Base-by-base conservation (phyloP, 495 filamentous ascomycete genomes). In the Penicillium parvum region DNA sequence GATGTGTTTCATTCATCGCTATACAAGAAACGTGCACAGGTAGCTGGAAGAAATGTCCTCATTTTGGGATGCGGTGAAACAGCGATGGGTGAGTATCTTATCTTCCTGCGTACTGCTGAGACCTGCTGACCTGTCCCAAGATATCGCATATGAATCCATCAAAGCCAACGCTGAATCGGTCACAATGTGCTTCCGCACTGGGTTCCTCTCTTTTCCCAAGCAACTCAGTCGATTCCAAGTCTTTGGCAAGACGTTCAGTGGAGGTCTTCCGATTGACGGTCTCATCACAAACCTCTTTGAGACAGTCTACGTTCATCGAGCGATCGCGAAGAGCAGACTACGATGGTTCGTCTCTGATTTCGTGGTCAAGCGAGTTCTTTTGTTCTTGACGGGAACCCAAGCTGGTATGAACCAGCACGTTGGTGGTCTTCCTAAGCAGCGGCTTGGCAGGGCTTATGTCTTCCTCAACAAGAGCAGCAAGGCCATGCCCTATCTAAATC, bases 391-490 rank as follows among this genome's bases (percentile, higher is more conserved):
- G 8, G 49, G 49, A 18, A 52, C 49, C 18, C 35, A 47, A 12
- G 44, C 44, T 16, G 49, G 49, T 14, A 48, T 52, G 39, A 47
- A 52, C 23, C 49, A 52, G 40, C 45, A 43, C 25, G 40, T 52
- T 3, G 44, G 49, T 14, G 40, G 33, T 40, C 44, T 52, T 23
- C 40, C 49, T 6, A 40, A 40, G 7, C 44, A 52, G 18, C 35
- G 40, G 37, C 25, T 48, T 10, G 45, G 45, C 2, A 47, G 44
- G 21, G 44, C 44, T 9, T 48, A 34, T 29, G 49, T 52, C n/a
- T 52, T 52, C 10, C 36, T 48, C 19, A 48, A 47, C 45, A 52
- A 52, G 34, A 48, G 44, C 26, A 52, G 35, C 35, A 52, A 52
- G 21, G 49, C 49, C 10, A 52, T 52, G 49, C 49, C 49, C 1